Evolutionary conservation across 345 rosid species (phyloP).

Genomic region (Anacardium occidentale): DNA sequence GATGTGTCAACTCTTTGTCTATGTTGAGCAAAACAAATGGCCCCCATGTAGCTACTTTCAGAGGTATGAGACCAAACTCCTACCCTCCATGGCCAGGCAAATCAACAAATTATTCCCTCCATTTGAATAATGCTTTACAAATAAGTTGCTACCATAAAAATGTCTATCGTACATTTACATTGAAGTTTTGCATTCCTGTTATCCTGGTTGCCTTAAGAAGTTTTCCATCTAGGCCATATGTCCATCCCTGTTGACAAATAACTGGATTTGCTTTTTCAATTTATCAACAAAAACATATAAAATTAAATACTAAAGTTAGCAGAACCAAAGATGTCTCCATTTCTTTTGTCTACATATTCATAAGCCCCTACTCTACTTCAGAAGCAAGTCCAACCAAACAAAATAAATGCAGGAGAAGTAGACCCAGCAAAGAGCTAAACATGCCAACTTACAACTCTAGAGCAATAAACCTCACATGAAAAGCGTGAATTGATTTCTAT

Average conservation of each 20-base stretch:
- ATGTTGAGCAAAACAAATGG: conserved; percentile 84
- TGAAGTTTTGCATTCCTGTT: conserved; percentile 57
- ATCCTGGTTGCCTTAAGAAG: conserved; percentile 79
- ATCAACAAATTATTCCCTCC: conserved; percentile 20
- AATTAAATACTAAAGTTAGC: background rate
- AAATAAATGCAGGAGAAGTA: too few relatives aligned
- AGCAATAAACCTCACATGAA: background rate
- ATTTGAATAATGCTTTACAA: background rate
- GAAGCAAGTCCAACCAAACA: background rate
- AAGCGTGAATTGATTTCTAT: background rate
- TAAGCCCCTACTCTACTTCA: background rate
- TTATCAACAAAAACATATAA: background rate
- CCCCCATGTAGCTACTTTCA: conserved; percentile 76
- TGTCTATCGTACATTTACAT: conserved; percentile 46
- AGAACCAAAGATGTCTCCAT: background rate
- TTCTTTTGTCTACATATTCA: background rate
- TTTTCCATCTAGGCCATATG: conserved; percentile 73
- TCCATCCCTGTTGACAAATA: conserved; percentile 67
- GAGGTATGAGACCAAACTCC: conserved; percentile 80
- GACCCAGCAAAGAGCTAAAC: background rate
- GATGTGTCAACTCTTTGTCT: conserved; percentile 25
- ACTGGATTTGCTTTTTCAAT: background rate
- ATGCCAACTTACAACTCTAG: background rate
- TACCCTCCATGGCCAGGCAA: conserved; percentile 32
- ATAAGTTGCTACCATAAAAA: conserved; percentile 4